Base-by-base conservation (phyloP, 768 basidiomycete species). In the Hemileccinum impolitum region DNA sequence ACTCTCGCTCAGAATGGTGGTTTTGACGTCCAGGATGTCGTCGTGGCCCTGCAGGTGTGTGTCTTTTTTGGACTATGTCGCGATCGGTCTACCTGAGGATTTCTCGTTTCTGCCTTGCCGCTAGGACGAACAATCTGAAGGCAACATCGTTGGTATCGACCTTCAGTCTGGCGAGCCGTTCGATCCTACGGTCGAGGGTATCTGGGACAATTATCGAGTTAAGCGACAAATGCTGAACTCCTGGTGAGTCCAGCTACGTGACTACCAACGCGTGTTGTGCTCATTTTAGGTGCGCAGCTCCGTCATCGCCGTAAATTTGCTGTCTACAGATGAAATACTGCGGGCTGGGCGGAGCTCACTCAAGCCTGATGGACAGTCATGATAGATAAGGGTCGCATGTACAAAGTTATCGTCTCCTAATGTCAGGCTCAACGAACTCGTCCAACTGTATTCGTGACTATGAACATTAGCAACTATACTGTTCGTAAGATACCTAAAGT, bases 181-280 rank as follows among this genome's bases (percentile, higher is more conserved):
- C 63, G 95, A 99, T 63, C 96, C 96, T 18, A 90, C 90, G 10
- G 85, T 91, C 6, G 89, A 94, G 64, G 96, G 96, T 32, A 85
- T 99, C 23, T 99, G 94, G 94, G 96, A 99, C 67, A 98, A 97
- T 72, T 98, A 96, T 66, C 78, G 96, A 56, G 96, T 99, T 52
- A 99, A 99, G 76, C 78, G 95, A 52, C 96, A 99, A 66, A 96
- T 99, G 93, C 72, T 99, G 39, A 94, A 97, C 65, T 95, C 93
- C 62, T 91, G 90, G 93, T 94, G 58, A 65, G 84, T 72, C 23
- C 35, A 43, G 23, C 31, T 51, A 47, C 37, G 21, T n/a, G n/a
- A n/a, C 49, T 38, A 45, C 42, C 32, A 7, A 47, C 55, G 51
- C 49, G 46, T 56, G 51, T 60, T 45, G 56, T 54, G 54, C 38